Base-by-base conservation (phyloP, 2,329 filamentous ascomycete species). In the Epichloe glyceriae region DNA sequence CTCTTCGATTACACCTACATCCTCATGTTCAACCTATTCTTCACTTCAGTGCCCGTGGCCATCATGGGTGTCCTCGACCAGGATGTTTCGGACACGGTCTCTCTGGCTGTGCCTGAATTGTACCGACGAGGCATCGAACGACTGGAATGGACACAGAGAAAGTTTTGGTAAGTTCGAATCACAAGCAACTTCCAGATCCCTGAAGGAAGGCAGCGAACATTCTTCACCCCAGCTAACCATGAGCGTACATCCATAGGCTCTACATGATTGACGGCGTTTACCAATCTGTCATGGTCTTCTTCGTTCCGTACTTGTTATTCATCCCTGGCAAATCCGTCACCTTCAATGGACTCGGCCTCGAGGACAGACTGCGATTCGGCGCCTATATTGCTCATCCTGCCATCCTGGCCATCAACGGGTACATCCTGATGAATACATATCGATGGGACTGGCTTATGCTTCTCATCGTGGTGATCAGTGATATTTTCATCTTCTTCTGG, bases 1-100 rank as follows among this genome's bases (percentile, higher is more conserved):
- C 81, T 96, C 49, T 96, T 94, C 71, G 93, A 98, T 67, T 96
- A 95, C 73, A 94, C 88, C 39, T 98, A 97, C 70, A 95, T 98
- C 61, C 76, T 97, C 55, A 78, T 97, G 64, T 95, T 95, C 76
- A 97, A 97, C 71, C 73, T 98, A 65, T 86, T 90, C 52, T 98
- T 98, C 69, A 98, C 93, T 5, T 98, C 93, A 15, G 70, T 98
- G 19, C 89, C 93, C 3, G 87, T 97, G 54, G 90, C 93, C 58
- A 80, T 98, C 58, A 94, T 97, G 82, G 93, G 93, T 69, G 86
- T 98, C 41, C 76, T 98, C 55, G 93, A 98, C 62, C 93, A 98
- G 70, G 93, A 98, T 64, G 91, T 98, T 45, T 88, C 88, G 57
- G 93, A 97, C 66, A 85, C 83, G 62, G 88, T 98, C 33, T 96